Conservation (phyloP, 345 rosid species). For the Firmiana major region DNA sequence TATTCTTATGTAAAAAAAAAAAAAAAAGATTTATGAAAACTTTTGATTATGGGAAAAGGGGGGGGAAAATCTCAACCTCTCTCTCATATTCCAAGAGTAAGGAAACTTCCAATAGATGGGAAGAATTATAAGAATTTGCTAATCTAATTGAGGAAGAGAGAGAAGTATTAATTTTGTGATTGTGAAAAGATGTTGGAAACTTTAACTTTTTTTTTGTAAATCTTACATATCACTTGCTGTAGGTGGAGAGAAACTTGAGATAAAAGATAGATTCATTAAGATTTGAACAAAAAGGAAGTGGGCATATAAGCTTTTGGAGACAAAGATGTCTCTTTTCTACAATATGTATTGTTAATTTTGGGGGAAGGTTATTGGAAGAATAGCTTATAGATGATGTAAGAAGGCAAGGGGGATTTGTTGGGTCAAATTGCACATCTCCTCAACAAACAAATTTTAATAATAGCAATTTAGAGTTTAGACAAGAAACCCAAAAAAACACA, state of each 20-base stretch:
- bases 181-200: slow-evolving; percentile 4
- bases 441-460: slow-evolving; percentile 34
- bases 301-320: slow-evolving; percentile 19
- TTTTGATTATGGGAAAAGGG: neutral
- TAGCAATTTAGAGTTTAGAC: no score
- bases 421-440: slow-evolving; percentile 33
- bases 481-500: no score
- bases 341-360: neutral
- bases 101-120: neutral
- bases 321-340: slow-evolving; percentile 19
- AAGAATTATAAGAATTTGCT: slow-evolving; percentile 5
- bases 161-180: slow-evolving; percentile 13
- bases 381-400: slow-evolving; percentile 8
- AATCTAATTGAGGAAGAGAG: neutral
- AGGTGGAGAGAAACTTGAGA: slow-evolving; percentile 28
- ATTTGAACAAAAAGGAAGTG: slow-evolving; percentile 25
- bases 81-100: neutral
- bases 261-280: slow-evolving; percentile 20
- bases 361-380: neutral
- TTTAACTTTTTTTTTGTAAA: slow-evolving; percentile 1
- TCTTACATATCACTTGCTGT: neutral
- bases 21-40: neutral
- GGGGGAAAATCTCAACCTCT: slow-evolving; percentile 7
- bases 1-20: neutral
- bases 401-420: slow-evolving; percentile 19